phyloP scores from a whole-genome alignment of 768 basidiomycete species.

The Tylopilus rubrobrunneus region DNA sequence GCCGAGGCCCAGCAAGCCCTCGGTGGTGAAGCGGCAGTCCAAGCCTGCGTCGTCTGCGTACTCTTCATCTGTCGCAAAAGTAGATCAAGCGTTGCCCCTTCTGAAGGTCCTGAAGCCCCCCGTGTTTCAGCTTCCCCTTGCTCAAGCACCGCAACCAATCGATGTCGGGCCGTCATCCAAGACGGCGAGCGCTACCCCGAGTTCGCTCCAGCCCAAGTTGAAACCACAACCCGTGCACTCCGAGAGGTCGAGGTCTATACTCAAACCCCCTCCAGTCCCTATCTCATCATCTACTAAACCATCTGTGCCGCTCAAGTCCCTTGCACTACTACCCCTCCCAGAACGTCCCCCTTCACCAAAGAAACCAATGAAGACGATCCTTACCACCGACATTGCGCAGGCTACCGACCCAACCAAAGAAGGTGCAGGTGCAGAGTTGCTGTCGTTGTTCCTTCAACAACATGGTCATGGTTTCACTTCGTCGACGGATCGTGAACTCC shows the following conservation, averaged over 20 bases:
- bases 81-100: background rate
- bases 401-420: conserved; percentile 53
- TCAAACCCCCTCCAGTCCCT: conserved; percentile 28
- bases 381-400: conserved; percentile 48
- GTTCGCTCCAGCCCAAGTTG: conserved; percentile 4
- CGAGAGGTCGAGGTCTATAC: conserved; percentile 22
- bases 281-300: conserved; percentile 10
- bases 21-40: background rate
- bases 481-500: conserved; percentile 34
- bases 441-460: conserved; percentile 51
- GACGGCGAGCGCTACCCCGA: background rate
- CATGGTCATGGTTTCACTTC: conserved; percentile 36
- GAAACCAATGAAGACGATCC: conserved; percentile 46
- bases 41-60: conserved; percentile 8
- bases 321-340: conserved; percentile 29
- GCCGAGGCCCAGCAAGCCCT: conserved; percentile 11
- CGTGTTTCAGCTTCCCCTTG: conserved; percentile 1
- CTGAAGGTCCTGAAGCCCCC: conserved; percentile 20
- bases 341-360: conserved; percentile 18
- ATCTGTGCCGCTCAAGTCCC: conserved; percentile 18
- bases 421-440: conserved; percentile 44
- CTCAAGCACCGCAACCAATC: background rate
- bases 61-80: background rate
- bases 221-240: conserved; percentile 4
- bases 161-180: background rate